A percentile compares a stretch with the other conserved stretches of the same genome.
Conservation (phyloP, 169 alveolate species). For the Eimeria falciformis region DNA sequence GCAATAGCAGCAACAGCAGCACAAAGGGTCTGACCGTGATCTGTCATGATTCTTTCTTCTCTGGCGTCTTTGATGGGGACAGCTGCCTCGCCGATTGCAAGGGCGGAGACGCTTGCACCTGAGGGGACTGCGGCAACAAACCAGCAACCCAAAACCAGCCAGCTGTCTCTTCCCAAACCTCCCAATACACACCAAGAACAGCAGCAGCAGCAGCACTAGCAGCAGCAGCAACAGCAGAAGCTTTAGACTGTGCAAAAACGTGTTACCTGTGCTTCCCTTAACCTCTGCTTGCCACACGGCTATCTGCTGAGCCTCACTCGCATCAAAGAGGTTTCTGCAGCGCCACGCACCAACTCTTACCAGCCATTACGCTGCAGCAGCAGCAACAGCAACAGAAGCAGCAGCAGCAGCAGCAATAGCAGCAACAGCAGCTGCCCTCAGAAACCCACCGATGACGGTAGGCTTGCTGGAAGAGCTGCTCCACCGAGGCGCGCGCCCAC, state of each 20-base stretch:
- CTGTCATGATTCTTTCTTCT: slow-evolving; percentile 55
- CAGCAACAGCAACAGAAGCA: neutral
- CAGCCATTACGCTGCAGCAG: neutral
- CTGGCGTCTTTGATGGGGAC: slow-evolving; percentile 66
- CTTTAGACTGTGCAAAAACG: neutral
- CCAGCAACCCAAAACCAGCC: neutral
- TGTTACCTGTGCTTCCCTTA: neutral
- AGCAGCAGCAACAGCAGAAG: neutral
- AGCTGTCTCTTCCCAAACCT: no score
- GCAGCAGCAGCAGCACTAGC: slow-evolving; percentile 12
- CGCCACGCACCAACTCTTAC: neutral
- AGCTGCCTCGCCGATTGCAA: slow-evolving; percentile 66
- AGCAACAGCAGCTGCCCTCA: neutral
- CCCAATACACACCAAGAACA: neutral
- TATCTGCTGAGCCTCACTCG: slow-evolving; percentile 49
- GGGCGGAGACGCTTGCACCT: slow-evolving; percentile 36
- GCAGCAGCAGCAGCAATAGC: neutral
- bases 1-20: slow-evolving; percentile 59
- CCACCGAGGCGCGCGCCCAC: slow-evolving; percentile 75
- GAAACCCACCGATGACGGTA: slow-evolving; percentile 31
- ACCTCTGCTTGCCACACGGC: slow-evolving; percentile 69
- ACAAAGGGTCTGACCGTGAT: slow-evolving; percentile 36
- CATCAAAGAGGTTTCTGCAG: slow-evolving; percentile 2
- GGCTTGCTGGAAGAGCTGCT: slow-evolving; percentile 72
- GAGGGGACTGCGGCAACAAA: slow-evolving; percentile 35